Evolutionary conservation across 345 rosid species (phyloP).

Genomic region (Limnanthes douglasii): DNA sequence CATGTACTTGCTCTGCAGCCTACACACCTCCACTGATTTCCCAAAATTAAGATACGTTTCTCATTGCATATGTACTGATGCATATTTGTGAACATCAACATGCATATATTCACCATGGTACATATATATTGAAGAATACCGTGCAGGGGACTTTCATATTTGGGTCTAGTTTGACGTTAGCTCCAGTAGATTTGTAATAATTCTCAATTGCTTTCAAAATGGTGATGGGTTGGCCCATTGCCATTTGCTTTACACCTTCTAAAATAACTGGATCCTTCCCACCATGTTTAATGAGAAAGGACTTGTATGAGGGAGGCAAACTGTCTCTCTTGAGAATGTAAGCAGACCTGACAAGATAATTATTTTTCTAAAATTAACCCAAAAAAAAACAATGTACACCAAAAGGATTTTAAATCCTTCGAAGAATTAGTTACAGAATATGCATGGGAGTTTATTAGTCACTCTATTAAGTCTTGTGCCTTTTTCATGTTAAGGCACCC

Average conservation of each 20-base stretch:
- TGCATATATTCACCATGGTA: not conserved
- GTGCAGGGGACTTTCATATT: constrained; percentile 73
- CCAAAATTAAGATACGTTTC: not conserved
- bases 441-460: no score
- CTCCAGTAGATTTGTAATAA: constrained; percentile 52
- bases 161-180: constrained; percentile 64
- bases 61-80: not conserved
- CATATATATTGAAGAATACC: constrained; percentile 26
- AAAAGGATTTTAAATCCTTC: not conserved
- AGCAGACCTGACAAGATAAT: constrained; percentile 72
- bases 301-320: constrained; percentile 80
- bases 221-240: constrained; percentile 47
- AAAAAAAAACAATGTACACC: not conserved
- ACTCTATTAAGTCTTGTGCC: no score
- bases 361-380: no score
- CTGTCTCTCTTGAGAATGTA: constrained; percentile 81
- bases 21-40: no score
- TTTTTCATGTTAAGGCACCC: no score
- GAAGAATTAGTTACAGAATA: not conserved
- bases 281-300: constrained; percentile 83
- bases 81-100: not conserved
- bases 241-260: constrained; percentile 69
- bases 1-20: no score
- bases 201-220: constrained; percentile 54
- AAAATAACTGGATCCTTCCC: constrained; percentile 55